Conservation (phyloP, 1,284 basidiomycete species). For the Fomitopsis betulina region DNA sequence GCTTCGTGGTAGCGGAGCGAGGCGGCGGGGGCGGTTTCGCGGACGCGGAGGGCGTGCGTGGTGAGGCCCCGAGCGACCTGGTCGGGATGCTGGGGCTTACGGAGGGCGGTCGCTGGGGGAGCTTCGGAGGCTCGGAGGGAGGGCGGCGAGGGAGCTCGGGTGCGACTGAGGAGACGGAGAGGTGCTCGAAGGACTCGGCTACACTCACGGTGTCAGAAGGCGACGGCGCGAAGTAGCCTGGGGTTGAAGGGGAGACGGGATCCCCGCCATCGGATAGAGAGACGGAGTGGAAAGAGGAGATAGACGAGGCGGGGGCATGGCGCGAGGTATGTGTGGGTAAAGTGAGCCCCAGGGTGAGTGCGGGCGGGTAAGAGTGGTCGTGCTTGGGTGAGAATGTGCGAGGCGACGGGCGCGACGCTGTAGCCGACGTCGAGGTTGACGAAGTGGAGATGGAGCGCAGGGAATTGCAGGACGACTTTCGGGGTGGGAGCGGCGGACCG, state of each 20-base stretch:
- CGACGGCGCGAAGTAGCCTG: conserved; percentile 39
- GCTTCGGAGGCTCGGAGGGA: conserved; percentile 40
- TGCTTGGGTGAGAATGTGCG: conserved; percentile 18
- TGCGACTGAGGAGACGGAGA: conserved; percentile 36
- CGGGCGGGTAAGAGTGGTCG: conserved; percentile 56
- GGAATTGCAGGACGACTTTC: conserved; percentile 52
- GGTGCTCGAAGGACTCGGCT: conserved; percentile 67
- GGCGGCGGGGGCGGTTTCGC: conserved; percentile 21
- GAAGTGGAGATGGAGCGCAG: conserved; percentile 41
- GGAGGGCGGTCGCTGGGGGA: conserved; percentile 45
- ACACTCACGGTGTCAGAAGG: conserved; percentile 52
- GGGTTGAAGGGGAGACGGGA: conserved; percentile 25
- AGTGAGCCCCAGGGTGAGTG: conserved; percentile 30
- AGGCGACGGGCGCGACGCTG: conserved; percentile 6
- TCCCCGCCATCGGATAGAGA: conserved; percentile 64
- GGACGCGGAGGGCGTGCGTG: conserved; percentile 14
- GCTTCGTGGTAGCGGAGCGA: conserved; percentile 15
- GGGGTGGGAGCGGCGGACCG: conserved; percentile 59
- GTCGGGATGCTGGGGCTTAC: conserved; percentile 15
- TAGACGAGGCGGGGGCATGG: conserved; percentile 63
- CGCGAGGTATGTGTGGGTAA: conserved; percentile 24
- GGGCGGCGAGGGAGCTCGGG: conserved; percentile 23
- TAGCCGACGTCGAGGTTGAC: conserved; percentile 28
- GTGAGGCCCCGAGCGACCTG: conserved; percentile 14
- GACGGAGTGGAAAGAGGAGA: conserved; percentile 78